These are phyloP conservation scores for Triticum timopheevii DNA, from an alignment of 176 grass and related monocot genomes.

Conservation along the genomic window DNA sequence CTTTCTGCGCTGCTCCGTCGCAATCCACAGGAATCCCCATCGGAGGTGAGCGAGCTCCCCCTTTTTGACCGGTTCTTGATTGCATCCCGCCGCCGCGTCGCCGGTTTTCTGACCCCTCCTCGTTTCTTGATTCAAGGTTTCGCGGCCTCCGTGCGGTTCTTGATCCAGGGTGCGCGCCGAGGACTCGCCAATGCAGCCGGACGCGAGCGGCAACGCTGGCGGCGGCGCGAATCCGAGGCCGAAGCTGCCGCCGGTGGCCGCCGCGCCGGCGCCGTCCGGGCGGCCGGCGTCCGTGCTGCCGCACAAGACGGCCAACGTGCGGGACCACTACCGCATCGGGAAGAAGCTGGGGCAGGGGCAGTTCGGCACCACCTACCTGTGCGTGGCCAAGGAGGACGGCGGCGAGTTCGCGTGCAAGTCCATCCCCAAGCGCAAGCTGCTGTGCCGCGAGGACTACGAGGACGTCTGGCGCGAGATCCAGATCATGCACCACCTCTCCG, in stretches of 20 bases:
- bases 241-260: constrained; percentile 24
- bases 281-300: constrained; percentile 79
- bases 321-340: constrained; percentile 88
- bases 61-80: constrained; percentile 39
- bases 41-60: constrained; percentile 23
- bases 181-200: constrained; percentile 51
- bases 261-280: constrained; percentile 29
- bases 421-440: constrained; percentile 94
- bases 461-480: constrained; percentile 97
- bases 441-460: constrained; percentile 91
- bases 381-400: constrained; percentile 68
- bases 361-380: constrained; percentile 93
- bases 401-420: constrained; percentile 94
- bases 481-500: constrained; percentile 99
- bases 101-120: constrained; percentile 15
- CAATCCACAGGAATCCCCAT: constrained; percentile 15
- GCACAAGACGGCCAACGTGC: constrained; percentile 91
- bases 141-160: constrained; percentile 14
- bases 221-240: constrained; percentile 34
- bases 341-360: constrained; percentile 96
- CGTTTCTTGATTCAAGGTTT: constrained; percentile 29
- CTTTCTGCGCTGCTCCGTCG: background rate
- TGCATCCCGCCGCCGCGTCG: background rate
- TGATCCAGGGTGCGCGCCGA: constrained; percentile 23
- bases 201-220: constrained; percentile 28